Evolutionary conservation across 225 moss, liverwort and hornwort species (phyloP).

Genomic region (Bryoerythrophyllum caledonicum): DNA sequence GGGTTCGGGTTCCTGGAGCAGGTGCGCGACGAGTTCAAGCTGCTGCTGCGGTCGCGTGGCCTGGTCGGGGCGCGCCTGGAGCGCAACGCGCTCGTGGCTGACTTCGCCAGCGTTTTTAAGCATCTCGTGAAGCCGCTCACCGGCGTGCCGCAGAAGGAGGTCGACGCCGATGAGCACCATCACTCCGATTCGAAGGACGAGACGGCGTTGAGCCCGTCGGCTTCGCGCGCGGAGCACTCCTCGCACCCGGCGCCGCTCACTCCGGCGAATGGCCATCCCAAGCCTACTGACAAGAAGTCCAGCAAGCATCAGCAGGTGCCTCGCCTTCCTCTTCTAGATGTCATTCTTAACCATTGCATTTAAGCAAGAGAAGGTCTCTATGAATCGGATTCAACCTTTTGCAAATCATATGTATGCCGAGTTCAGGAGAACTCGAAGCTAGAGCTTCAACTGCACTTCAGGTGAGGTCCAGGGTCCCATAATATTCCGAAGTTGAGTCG

Average conservation of each 20-base stretch:
- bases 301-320: constrained; percentile 54
- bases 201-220: constrained; percentile 38
- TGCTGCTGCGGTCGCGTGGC: constrained; percentile 42
- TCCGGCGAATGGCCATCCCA: constrained; percentile 26
- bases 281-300: constrained; percentile 45
- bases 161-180: constrained; percentile 39
- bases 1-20: constrained; percentile 51
- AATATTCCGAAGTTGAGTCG: no score
- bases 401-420: no score
- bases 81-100: constrained; percentile 30
- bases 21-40: constrained; percentile 48
- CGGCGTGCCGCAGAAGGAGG: constrained; percentile 58
- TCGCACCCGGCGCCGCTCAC: constrained; percentile 32
- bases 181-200: constrained; percentile 39
- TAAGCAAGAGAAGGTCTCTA: background rate
- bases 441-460: no score
- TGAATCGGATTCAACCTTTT: background rate
- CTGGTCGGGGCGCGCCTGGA: constrained; percentile 38
- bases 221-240: background rate
- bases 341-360: background rate
- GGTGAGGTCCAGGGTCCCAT: no score
- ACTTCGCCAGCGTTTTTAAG: constrained; percentile 42
- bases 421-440: no score
- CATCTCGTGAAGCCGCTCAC: constrained; percentile 47
- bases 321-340: background rate